Evolutionary conservation across 1,284 basidiomycete species (phyloP), one percentile per base, ranked within the genome.

Genomic region (Mycosarcoma maydis): DNA sequence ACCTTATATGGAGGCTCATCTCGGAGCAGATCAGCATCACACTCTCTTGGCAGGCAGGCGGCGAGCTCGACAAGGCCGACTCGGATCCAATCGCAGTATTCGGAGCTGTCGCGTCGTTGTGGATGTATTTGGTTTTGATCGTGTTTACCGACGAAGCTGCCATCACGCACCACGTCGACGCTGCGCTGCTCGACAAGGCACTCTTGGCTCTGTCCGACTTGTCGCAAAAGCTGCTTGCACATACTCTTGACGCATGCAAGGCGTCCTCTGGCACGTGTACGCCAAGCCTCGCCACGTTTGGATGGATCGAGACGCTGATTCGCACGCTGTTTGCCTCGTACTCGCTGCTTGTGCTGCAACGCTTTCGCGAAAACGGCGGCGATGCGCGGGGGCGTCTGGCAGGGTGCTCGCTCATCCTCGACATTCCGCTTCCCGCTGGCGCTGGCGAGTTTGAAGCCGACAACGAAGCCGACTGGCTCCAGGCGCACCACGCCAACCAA

Each of bases 81-180:
- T 32, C 56, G 23, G 53, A 66, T 23, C 48, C 61, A 2, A 44
- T 61, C 11, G 56, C 53, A 1, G 70, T 76, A 3, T 73, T 73
- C 29, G 67, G 71, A 4, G 54, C 72, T 6, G 69, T 76, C 1
- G 62, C 67, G 13, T 61, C 75, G 26, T 46, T 77, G 10, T 78
- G 75, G 75, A 67, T 78, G 59, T 78, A 76, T 43, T 43, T 77
- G 27, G 70, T 78, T 13, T 52, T 78, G 20, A 57, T 73, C 45
- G 67, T 77, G 17, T 70, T 71, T 11, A 73, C 66, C 9, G 76
- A 78, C 33, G 67, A 65, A 43, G 47, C 70, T 0, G 66, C 62
- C 3, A 57, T 59, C 32, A 62, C 55, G 14, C 46, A 55, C n/a
- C 62, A 72, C 19, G 65, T 76, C 29, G 60, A 72, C n/a, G 48